phyloP scores from a whole-genome alignment of 495 filamentous ascomycete genomes.

The Jackrogersella minutella region DNA sequence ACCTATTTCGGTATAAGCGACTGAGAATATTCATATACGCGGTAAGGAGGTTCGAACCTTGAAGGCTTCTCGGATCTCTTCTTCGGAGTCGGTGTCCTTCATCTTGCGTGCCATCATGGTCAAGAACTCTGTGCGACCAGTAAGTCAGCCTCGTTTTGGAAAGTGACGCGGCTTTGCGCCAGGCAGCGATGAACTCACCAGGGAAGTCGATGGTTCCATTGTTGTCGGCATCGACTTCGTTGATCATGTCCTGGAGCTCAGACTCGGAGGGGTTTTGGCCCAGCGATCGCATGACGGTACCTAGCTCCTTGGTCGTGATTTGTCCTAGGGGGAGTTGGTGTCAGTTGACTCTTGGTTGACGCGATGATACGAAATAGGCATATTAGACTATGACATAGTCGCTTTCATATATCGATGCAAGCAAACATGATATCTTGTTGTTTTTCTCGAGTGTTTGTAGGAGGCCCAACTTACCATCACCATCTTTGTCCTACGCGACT shows the following conservation, averaged over 20 bases:
- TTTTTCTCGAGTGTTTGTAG: background rate
- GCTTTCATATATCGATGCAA: constrained; percentile 17
- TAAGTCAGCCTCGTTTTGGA: constrained; percentile 40
- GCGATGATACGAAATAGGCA: background rate
- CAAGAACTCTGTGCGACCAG: constrained; percentile 77
- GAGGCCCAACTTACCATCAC: constrained; percentile 85
- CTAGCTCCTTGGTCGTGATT: constrained; percentile 99
- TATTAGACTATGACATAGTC: background rate
- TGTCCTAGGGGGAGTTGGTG: constrained; percentile 68
- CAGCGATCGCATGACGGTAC: constrained; percentile 99
- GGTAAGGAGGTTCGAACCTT: constrained; percentile 45
- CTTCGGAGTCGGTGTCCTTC: constrained; percentile 99
- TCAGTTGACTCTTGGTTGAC: constrained; percentile 27
- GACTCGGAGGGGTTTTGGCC: constrained; percentile 99
- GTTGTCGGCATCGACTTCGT: constrained; percentile 99
- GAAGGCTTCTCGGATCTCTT: constrained; percentile 92
- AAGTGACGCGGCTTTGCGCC: constrained; percentile 9
- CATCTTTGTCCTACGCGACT: constrained; percentile 90
- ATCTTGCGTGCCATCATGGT: constrained; percentile 99
- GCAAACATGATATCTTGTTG: background rate
- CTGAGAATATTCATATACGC: constrained; percentile 3
- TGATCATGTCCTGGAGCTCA: constrained; percentile 99
- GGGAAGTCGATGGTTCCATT: constrained; percentile 99
- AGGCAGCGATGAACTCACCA: constrained; percentile 65
- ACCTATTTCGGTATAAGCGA: constrained; percentile 66